Conservation (phyloP, 208 protist species). For the Leishmania mexicana region DNA sequence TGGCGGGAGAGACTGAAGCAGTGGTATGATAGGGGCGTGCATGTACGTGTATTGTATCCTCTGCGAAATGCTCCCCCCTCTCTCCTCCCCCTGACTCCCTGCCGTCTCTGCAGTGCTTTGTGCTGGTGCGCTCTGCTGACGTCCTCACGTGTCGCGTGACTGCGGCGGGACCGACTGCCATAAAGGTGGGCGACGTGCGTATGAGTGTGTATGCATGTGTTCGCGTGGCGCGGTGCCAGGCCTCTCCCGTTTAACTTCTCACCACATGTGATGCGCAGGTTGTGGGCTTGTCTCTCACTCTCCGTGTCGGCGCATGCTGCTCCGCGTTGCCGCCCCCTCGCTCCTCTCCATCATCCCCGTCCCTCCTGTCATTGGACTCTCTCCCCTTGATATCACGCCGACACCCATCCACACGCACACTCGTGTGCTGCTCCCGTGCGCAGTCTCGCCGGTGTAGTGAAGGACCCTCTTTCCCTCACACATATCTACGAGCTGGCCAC, state of each 20-base stretch:
- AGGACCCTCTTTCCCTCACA: neutral
- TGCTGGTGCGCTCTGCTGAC: neutral
- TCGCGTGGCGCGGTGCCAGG: neutral
- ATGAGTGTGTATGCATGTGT: neutral
- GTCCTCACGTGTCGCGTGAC: neutral
- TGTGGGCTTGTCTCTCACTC: neutral
- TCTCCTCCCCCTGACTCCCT: neutral
- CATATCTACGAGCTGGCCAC: neutral
- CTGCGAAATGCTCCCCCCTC: neutral
- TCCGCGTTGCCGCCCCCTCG: neutral
- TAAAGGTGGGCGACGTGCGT: neutral
- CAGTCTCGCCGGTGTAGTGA: neutral
- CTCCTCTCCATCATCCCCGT: neutral
- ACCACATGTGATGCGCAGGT: neutral
- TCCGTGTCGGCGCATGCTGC: neutral
- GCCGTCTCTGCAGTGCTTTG: neutral
- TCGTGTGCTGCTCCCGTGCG: neutral
- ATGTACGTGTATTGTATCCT: neutral
- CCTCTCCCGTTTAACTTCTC: neutral
- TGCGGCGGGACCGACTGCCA: neutral
- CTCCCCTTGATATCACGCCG: neutral
- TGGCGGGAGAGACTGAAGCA: neutral
- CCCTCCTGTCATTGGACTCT: neutral
- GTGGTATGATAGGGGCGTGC: neutral
- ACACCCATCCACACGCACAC: neutral